Conservation (phyloP, 2,329 filamentous ascomycete species). For the Paramyrothecium roridum region DNA sequence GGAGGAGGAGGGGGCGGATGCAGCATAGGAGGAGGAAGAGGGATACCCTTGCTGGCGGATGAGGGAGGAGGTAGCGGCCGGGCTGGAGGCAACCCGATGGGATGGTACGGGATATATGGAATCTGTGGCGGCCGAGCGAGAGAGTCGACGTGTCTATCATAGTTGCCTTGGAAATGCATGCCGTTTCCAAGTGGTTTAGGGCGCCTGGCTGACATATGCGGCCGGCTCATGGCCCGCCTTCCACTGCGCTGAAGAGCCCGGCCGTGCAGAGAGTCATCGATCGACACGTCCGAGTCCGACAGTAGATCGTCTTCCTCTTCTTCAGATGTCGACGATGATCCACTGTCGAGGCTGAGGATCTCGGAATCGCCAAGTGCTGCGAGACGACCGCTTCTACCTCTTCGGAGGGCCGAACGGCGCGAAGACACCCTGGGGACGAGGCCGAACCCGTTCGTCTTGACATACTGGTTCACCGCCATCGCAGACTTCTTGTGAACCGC, state of each 20-base stretch:
- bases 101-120: background rate
- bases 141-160: background rate
- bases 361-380: slow-evolving; percentile 10
- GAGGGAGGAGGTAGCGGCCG: background rate
- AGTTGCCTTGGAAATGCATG: background rate
- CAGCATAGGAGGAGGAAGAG: background rate
- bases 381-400: background rate
- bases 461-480: slow-evolving; percentile 27
- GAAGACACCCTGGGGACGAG: slow-evolving; percentile 10
- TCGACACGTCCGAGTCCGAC: slow-evolving; percentile 15
- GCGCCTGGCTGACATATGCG: background rate
- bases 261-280: background rate
- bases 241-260: background rate
- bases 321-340: slow-evolving; percentile 9
- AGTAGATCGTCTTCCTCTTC: slow-evolving; percentile 8
- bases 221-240: background rate
- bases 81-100: too few species aligned
- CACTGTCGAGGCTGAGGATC: slow-evolving; percentile 13
- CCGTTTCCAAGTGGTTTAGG: background rate
- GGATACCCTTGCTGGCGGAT: background rate
- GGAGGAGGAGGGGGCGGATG: background rate
- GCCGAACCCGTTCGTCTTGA: slow-evolving; percentile 29
- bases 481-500: slow-evolving; percentile 34
- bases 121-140: background rate
- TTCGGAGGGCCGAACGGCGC: background rate